Conservation (phyloP, 768 basidiomycete genomes). For the Sarcomyxa edulis region DNA sequence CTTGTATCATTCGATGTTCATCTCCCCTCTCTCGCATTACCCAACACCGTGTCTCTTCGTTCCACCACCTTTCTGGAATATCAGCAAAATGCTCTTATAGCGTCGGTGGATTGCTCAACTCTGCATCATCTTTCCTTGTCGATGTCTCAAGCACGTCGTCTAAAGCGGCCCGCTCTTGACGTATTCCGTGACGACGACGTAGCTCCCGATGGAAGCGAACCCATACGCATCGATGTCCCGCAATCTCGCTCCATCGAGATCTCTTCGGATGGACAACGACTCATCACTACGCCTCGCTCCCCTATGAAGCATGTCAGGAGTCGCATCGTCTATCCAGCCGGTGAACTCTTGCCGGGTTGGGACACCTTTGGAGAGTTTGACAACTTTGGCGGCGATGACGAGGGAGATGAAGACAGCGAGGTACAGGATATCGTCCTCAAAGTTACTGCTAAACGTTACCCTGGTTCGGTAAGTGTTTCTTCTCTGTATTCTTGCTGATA, state of each 20-base stretch:
- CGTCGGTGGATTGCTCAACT: too few relatives aligned
- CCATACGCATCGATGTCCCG: not conserved
- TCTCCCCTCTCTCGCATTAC: too few relatives aligned
- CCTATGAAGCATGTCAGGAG: too few relatives aligned
- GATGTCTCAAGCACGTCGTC: too few relatives aligned
- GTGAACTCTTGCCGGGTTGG: not conserved
- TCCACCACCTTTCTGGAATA: too few relatives aligned
- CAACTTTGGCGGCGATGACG: not conserved
- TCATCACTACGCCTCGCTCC: not conserved
- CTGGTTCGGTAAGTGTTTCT: not conserved
- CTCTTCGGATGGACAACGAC: not conserved
- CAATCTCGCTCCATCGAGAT: conserved; percentile 1
- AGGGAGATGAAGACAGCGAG: not conserved
- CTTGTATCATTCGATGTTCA: too few relatives aligned
- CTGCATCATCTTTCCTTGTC: too few relatives aligned
- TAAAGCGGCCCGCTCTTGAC: too few relatives aligned
- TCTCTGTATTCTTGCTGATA: not conserved
- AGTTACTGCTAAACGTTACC: not conserved
- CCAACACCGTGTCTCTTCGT: too few relatives aligned
- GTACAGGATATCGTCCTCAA: not conserved
- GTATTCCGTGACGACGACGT: conserved; percentile 3
- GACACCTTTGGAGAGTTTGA: not conserved
- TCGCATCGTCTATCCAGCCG: too few relatives aligned
- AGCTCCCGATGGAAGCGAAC: conserved; percentile 3
- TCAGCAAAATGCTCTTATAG: too few relatives aligned